Conservation (phyloP, 2,329 filamentous ascomycete species). For the Alternaria novae-zelandiae region DNA sequence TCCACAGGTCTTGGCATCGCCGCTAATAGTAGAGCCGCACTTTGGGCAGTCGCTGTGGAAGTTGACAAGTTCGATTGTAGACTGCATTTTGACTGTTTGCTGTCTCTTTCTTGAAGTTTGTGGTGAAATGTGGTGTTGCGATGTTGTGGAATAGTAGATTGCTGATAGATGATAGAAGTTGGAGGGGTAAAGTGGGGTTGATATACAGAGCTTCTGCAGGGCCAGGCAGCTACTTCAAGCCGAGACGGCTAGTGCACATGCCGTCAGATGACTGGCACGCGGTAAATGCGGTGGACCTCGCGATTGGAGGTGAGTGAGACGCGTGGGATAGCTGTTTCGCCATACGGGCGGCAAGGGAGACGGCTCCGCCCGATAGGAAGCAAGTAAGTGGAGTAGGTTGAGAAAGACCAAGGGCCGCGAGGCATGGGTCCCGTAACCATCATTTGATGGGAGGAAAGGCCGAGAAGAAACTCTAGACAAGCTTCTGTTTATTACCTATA, state of each 20-base stretch:
- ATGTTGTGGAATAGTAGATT: slow-evolving; percentile 11
- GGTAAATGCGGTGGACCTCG: slow-evolving; percentile 22
- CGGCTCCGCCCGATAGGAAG: background rate
- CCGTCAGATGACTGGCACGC: slow-evolving; percentile 40
- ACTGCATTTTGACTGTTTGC: slow-evolving; percentile 31
- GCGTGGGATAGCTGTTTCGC: slow-evolving; percentile 14
- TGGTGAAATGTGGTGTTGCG: background rate
- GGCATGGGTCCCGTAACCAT: background rate
- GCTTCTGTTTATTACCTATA: background rate
- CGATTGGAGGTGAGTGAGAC: slow-evolving; percentile 29
- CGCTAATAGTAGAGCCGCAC: slow-evolving; percentile 43
- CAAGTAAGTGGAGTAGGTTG: background rate
- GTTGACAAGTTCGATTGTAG: slow-evolving; percentile 37
- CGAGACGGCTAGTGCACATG: slow-evolving; percentile 32
- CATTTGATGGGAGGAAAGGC: background rate
- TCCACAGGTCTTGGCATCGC: slow-evolving; percentile 44
- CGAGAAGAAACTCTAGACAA: background rate
- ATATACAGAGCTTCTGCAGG: slow-evolving; percentile 32
- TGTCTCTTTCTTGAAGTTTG: background rate
- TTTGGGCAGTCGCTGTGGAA: slow-evolving; percentile 49
- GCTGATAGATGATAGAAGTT: slow-evolving; percentile 17
- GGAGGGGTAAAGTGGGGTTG: slow-evolving; percentile 46
- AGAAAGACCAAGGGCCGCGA: background rate
- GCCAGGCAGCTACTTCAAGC: slow-evolving; percentile 22
- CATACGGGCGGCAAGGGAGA: background rate